Evolutionary conservation across 1,284 basidiomycete genomes (phyloP), one percentile per base, ranked within the genome.

Genomic region (Austroboletus niveus): DNA sequence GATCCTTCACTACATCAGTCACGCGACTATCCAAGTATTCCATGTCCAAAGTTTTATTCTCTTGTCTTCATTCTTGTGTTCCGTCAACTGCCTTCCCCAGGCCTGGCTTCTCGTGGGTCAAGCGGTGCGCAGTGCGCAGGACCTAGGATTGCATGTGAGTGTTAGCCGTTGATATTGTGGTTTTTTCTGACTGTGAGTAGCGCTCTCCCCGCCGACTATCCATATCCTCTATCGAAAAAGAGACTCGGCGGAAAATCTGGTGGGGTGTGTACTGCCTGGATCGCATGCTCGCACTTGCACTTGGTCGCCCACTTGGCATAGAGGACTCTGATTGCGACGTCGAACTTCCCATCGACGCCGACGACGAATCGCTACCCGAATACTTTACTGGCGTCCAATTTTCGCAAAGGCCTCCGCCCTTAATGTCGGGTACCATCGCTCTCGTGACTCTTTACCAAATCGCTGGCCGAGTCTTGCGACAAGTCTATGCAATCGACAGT

Each of bases 61-160:
- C 49, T 81, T 94, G 75, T 87, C 92, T 35, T 90, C 91, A 1
- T 94, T 93, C 74, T 75, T 94, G 54, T 93, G 91, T 62, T 89
- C 89, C 48, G 81, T 94, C 59, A 94, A 94, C 65, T 92, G 91
- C 62, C 80, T 94, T 54, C 92, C 92, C 2, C 92, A 93, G 72
- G 89, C 90, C 27, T 95, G 92, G 92, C 80, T 94, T 55, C 76
- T 94, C 45, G 82, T 92, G 45, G 92, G 92, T 41, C 92, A 94
- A 68, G 92, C 90, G 29, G 81, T 94, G 42, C 83, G 92, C 49
- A 84, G 84, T 53, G 91, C 87, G 3, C 92, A 94, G 70, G 92
- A 95, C 72, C 76, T 94, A 42, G 92, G 92, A 43, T 78, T 94
- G 57, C 92, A 94, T 73, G 90, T 93, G 72, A 76, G 89, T 43